Percentiles rank a stretch among this genome's conserved stretches.
Evolutionary conservation across 2,329 filamentous ascomycete genomes (phyloP).

Genomic region (Neonectria punicea): DNA sequence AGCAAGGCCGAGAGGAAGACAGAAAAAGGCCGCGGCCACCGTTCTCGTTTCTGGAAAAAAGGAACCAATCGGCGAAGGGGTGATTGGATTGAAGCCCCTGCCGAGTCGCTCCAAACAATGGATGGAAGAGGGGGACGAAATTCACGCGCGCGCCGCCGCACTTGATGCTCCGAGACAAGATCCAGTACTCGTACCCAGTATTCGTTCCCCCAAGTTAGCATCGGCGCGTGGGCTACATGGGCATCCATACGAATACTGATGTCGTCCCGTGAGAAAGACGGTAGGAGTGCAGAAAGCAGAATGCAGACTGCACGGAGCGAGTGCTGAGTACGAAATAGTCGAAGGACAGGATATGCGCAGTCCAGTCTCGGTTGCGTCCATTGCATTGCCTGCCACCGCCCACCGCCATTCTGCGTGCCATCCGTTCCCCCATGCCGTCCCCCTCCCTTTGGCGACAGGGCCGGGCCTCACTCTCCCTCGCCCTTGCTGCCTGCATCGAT

Average conservation of each 20-base stretch:
- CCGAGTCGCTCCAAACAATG: constrained; percentile 13
- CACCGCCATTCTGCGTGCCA: constrained; percentile 19
- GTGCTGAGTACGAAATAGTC: background rate
- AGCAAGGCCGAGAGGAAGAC: background rate
- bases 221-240: background rate
- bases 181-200: background rate
- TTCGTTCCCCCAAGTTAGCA: background rate
- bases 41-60: constrained; percentile 3
- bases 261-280: constrained; percentile 21
- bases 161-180: background rate
- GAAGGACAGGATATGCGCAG: background rate
- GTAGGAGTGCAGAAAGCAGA: constrained; percentile 13
- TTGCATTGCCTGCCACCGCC: constrained; percentile 5
- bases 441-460: constrained; percentile 1
- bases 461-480: background rate
- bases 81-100: constrained; percentile 25
- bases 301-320: constrained; percentile 13
- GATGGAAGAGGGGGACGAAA: constrained; percentile 1
- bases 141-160: constrained; percentile 5
- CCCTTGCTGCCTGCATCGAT: constrained; percentile 7
- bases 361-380: background rate
- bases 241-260: background rate
- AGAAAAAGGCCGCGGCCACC: constrained; percentile 18
- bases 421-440: constrained; percentile 2
- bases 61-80: constrained; percentile 18